Conservation (phyloP, 176 grass and related monocot species). For the Aegilops speltoides region DNA sequence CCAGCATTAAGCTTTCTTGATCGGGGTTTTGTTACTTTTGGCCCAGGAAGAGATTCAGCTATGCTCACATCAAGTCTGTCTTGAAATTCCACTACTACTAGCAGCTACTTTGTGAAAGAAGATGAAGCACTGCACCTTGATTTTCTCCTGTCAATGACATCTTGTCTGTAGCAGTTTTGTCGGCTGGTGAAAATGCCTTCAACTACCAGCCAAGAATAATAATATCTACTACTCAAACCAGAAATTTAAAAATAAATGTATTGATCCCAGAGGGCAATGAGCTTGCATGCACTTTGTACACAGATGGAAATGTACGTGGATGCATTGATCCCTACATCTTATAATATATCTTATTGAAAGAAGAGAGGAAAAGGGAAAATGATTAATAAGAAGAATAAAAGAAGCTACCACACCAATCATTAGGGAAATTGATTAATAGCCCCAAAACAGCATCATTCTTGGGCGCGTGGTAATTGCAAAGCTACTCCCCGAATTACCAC, state of each 20-base stretch:
- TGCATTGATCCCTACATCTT: conserved; percentile 12
- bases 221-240: not conserved
- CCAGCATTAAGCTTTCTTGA: not conserved
- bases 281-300: conserved; percentile 31
- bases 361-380: not conserved
- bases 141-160: not conserved
- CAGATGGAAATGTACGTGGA: conserved; percentile 23
- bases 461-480: conserved; percentile 30
- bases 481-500: conserved; percentile 33
- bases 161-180: not conserved
- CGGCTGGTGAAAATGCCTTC: not conserved
- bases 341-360: conserved; percentile 27
- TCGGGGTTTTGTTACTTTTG: not conserved
- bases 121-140: not conserved
- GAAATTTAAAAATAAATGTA: not conserved
- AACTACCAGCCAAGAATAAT: not conserved
- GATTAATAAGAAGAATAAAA: not conserved
- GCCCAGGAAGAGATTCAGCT: not conserved
- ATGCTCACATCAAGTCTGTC: not conserved
- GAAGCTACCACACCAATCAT: conserved; percentile 31
- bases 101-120: not conserved
- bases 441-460: conserved; percentile 30
- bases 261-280: not conserved
- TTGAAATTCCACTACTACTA: not conserved
- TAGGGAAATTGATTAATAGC: conserved; percentile 32